Conservation (phyloP, 2,329 filamentous ascomycete genomes). For the Dothidotthia symphoricarpi region DNA sequence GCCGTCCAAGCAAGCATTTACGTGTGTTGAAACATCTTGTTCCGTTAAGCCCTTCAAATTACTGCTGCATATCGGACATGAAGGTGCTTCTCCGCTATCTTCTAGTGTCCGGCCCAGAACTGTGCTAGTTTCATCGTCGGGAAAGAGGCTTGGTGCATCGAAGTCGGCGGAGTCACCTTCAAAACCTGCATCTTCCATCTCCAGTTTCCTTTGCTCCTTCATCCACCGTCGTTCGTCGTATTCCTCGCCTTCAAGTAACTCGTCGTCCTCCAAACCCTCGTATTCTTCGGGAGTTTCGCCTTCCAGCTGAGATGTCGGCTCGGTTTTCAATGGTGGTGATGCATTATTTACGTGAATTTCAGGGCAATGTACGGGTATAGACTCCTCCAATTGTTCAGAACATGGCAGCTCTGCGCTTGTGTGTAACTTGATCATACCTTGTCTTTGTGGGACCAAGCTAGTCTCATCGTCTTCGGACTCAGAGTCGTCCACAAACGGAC, state of each 20-base stretch:
- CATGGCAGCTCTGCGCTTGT: slow-evolving; percentile 9
- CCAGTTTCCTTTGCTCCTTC: slow-evolving; percentile 63
- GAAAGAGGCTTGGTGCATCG: slow-evolving; percentile 42
- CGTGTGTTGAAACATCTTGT: slow-evolving; percentile 74
- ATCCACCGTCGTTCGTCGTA: slow-evolving; percentile 62
- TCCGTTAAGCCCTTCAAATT: slow-evolving; percentile 57
- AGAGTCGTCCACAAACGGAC: slow-evolving; percentile 71
- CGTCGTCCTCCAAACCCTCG: slow-evolving; percentile 61
- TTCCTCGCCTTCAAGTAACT: slow-evolving; percentile 56
- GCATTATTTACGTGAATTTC: slow-evolving; percentile 2
- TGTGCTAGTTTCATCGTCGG: slow-evolving; percentile 19
- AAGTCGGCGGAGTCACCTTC: slow-evolving; percentile 53
- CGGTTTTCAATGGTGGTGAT: slow-evolving; percentile 41
- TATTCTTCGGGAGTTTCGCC: slow-evolving; percentile 54
- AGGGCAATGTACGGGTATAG: slow-evolving; percentile 8
- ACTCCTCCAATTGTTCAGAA: slow-evolving; percentile 25
- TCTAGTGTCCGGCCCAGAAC: slow-evolving; percentile 1
- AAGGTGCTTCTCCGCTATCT: slow-evolving; percentile 26
- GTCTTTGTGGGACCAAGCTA: slow-evolving; percentile 9
- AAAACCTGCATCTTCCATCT: slow-evolving; percentile 51
- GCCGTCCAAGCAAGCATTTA: slow-evolving; percentile 90
- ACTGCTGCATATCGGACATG: slow-evolving; percentile 76
- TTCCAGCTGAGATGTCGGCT: slow-evolving; percentile 48
- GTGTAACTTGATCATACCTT: slow-evolving; percentile 24
- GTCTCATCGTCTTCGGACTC: slow-evolving; percentile 54